Base-by-base conservation (phyloP, 2,329 filamentous ascomycete genomes). In the Verticillium longisporum region DNA sequence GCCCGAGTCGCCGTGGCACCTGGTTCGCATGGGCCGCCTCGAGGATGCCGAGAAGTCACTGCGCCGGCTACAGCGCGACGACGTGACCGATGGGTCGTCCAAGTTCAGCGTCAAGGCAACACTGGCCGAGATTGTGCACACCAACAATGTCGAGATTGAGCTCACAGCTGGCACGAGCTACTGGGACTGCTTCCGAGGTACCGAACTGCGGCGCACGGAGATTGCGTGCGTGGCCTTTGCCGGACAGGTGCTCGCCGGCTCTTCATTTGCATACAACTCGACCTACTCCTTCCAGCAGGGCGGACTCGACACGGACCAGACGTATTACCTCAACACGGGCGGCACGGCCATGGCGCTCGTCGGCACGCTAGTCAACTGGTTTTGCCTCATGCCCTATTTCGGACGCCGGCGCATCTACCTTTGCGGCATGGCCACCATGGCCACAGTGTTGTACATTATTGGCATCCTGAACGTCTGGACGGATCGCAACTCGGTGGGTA, bases 1-100 rank as follows among this genome's bases (percentile, higher is more conserved):
- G 1, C 81, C 80, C 0, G 80, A 82, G 60, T 78, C 75, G 1
- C 80, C 80, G 0, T 72, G 76, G 73, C 78, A 73, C 71, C 70
- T 75, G 11, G 72, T 78, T 11, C 70, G 76, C 6, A 69, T 74
- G 9, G 72, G 72, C 7, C 68, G 69, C 21, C 66, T 74, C 6
- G 70, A 72, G 1, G 60, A 66, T 10, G 72, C 73, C 45, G 71
- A 73, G 59, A 58, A 59, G 15, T 68, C 72, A 1, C 65, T 75
- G 10, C 56, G 66, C 57, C 66, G 74, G 2, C 66, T 76, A 9
- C 62, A 61, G 38, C 55, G 60, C 1, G 41, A 38, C 1, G 41
- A 38, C 6, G 36, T 53, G 2, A 26, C 56, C 3, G 66, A 34
- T 15, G 45, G 10, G 6, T 37, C 55, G 32, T 38, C 54, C 21